Percentiles rank a stretch among this genome's conserved stretches.
phyloP scores from a whole-genome alignment of 164 flowering plant species.

The Piper betle region DNA sequence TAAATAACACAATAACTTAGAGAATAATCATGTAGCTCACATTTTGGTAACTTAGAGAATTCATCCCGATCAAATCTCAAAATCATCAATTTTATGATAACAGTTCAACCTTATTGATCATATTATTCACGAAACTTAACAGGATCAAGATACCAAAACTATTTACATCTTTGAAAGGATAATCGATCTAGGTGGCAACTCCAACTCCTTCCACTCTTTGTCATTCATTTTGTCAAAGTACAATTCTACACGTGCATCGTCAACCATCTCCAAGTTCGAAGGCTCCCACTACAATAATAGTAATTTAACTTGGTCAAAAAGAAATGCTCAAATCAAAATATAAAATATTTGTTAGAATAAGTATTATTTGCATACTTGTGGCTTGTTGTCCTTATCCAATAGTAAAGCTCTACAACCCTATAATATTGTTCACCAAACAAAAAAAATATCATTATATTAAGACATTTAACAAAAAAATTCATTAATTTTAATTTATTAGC shows the following conservation, averaged over 20 bases:
- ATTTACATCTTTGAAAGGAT: slow-evolving; percentile 30
- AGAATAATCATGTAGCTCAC: no score
- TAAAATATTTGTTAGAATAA: neutral
- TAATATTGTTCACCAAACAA: no score
- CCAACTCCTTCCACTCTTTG: slow-evolving; percentile 59
- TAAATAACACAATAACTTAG: no score
- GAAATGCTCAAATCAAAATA: neutral
- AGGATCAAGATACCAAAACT: no score
- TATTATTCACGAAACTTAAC: no score
- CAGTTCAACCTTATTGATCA: no score
- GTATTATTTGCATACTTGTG: slow-evolving; percentile 13
- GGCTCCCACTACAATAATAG: slow-evolving; percentile 62
- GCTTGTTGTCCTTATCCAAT: slow-evolving; percentile 48
- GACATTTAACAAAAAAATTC: no score
- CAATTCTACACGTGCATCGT: slow-evolving; percentile 44
- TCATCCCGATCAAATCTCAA: no score
- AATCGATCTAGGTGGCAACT: slow-evolving; percentile 38
- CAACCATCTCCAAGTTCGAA: slow-evolving; percentile 50
- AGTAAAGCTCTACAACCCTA: slow-evolving; percentile 62
- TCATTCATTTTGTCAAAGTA: slow-evolving; percentile 62
- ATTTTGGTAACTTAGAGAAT: no score
- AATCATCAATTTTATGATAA: no score
- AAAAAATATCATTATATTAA: no score
- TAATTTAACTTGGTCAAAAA: neutral
- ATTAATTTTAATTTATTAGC: no score